Evolutionary conservation across 495 filamentous ascomycete genomes (phyloP).

Genomic region (Annulohypoxylon moriforme): DNA sequence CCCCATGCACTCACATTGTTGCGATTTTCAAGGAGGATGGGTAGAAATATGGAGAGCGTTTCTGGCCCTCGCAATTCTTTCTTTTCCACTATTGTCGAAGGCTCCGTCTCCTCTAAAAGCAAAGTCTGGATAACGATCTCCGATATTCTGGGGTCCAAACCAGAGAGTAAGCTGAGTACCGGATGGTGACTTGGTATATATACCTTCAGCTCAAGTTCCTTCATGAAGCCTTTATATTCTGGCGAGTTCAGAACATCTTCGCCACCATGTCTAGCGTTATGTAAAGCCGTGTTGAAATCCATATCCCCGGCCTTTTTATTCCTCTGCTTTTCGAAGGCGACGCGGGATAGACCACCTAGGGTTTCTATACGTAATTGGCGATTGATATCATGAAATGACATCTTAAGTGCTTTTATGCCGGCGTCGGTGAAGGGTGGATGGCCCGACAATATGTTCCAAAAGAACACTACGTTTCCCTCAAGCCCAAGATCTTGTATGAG

Average conservation of each 20-base stretch:
- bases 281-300: constrained; percentile 30
- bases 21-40: constrained; percentile 42
- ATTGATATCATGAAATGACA: constrained; percentile 46
- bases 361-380: constrained; percentile 26
- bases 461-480: constrained; percentile 67
- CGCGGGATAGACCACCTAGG: constrained; percentile 40
- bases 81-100: not conserved
- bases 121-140: constrained; percentile 46
- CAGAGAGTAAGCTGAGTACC: constrained; percentile 36
- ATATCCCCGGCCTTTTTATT: not conserved
- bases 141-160: constrained; percentile 46
- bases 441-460: constrained; percentile 60
- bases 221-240: constrained; percentile 34
- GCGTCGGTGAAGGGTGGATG: constrained; percentile 17
- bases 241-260: constrained; percentile 23
- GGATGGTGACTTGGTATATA: constrained; percentile 38
- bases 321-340: constrained; percentile 41
- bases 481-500: constrained; percentile 72
- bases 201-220: constrained; percentile 33
- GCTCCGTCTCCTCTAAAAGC: constrained; percentile 18
- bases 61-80: constrained; percentile 42
- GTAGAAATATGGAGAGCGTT: constrained; percentile 44
- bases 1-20: constrained; percentile 70
- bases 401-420: constrained; percentile 29
- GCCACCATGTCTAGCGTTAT: constrained; percentile 19